Evolutionary conservation across 257 asterid species (phyloP).

Genomic region (Lycium barbarum): DNA sequence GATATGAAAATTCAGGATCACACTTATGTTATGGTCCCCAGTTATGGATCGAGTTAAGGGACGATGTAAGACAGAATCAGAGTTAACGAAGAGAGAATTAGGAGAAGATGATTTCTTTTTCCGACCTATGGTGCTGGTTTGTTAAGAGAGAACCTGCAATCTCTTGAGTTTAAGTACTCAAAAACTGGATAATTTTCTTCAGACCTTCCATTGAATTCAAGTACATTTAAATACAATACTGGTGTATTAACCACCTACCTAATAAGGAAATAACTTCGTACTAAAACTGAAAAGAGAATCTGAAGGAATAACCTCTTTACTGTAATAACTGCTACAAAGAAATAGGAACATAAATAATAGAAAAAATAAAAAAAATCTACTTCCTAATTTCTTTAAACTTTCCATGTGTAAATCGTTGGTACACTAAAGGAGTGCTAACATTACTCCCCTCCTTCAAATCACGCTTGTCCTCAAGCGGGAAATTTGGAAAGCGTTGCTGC

Average conservation of each 20-base stretch:
- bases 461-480: neutral
- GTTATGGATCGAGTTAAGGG: no score
- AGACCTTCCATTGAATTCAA: neutral
- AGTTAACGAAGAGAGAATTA: no score
- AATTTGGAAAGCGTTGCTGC: neutral
- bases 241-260: no score
- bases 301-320: neutral
- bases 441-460: neutral
- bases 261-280: neutral
- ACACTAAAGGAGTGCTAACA: neutral
- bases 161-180: neutral
- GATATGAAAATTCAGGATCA: slow-evolving; percentile 4
- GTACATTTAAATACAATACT: no score
- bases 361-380: no score
- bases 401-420: slow-evolving; percentile 15
- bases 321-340: neutral
- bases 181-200: neutral
- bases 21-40: neutral
- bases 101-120: no score
- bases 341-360: neutral
- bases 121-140: neutral
- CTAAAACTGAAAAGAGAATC: neutral
- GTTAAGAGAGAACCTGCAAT: neutral
- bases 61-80: no score
- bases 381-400: neutral